These are phyloP conservation scores for Bondarzewia mesenterica DNA, from an alignment of 1,284 basidiomycete genomes.

Conservation along the genomic window DNA sequence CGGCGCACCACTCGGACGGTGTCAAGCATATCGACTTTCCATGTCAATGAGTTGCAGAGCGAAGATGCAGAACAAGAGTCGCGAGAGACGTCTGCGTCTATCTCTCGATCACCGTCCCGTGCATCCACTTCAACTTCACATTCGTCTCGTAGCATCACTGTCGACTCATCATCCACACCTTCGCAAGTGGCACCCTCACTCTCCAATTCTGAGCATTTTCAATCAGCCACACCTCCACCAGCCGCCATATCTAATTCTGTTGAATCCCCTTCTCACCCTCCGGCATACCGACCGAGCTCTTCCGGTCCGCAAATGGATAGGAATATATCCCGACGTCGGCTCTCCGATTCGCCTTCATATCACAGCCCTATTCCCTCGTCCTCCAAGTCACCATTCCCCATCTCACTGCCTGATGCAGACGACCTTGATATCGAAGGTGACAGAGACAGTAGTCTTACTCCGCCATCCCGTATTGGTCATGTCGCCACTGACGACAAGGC, in stretches of 20 bases:
- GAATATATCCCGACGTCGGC: neutral
- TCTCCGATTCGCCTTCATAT: neutral
- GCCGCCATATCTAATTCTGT: too few relatives aligned
- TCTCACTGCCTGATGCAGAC: neutral
- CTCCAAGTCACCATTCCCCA: constrained; percentile 3
- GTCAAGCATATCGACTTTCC: neutral
- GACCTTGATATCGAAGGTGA: too few relatives aligned
- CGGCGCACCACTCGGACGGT: constrained; percentile 27
- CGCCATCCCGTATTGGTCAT: constrained; percentile 38
- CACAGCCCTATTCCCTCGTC: constrained; percentile 2
- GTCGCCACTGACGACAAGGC: constrained; percentile 71
- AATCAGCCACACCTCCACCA: too few relatives aligned
- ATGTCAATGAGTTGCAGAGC: neutral
- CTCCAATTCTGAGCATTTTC: too few relatives aligned
- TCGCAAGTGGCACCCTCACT: neutral
- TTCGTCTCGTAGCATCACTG: neutral
- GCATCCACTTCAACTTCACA: neutral
- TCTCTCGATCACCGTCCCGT: neutral
- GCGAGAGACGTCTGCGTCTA: neutral
- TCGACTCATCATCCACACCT: neutral
- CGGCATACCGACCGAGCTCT: constrained; percentile 3
- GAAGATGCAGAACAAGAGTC: neutral
- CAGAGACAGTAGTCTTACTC: constrained; percentile 5
- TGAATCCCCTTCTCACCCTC: neutral
- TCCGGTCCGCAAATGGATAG: neutral